Percentiles rank a stretch among this genome's conserved stretches.
phyloP scores from a whole-genome alignment of 371 early-diverging fungal genomes.

The Haplosporangium sp. region DNA sequence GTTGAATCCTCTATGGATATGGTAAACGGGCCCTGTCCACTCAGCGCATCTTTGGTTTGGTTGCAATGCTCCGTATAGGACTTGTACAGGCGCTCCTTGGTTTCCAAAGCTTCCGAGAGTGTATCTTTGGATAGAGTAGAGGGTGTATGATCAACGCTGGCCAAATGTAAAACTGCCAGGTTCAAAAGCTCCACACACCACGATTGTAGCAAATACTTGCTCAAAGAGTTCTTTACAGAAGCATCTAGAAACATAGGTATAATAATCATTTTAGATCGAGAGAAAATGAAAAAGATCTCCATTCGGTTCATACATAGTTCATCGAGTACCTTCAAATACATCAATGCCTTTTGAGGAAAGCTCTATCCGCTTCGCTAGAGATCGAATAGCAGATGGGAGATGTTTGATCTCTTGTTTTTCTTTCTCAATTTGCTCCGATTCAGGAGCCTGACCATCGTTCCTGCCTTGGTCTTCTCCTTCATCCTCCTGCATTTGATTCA shows the following conservation, averaged over 20 bases:
- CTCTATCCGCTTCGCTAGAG: constrained; percentile 27
- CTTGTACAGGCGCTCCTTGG: background rate
- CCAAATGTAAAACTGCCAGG: constrained; percentile 7
- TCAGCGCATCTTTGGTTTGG: background rate
- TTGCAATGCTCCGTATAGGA: constrained; percentile 4
- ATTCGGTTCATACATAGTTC: background rate
- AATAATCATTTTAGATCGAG: background rate
- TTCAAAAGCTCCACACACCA: constrained; percentile 35
- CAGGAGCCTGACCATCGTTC: background rate
- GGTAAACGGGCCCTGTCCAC: constrained; percentile 9
- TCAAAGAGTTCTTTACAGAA: constrained; percentile 43
- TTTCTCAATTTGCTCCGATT: background rate
- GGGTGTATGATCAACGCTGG: background rate
- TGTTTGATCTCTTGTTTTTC: no score
- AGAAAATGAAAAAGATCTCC: background rate
- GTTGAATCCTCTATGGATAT: constrained; percentile 19
- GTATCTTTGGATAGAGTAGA: background rate
- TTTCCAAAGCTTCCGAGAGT: background rate
- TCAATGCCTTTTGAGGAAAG: constrained; percentile 33
- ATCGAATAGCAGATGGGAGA: background rate
- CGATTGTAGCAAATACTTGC: constrained; percentile 48
- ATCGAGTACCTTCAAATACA: constrained; percentile 40
- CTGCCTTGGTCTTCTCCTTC: background rate
- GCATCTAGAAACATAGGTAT: constrained; percentile 12
- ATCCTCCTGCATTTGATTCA: constrained; percentile 31